Evolutionary conservation across 73 alveolate genomes (phyloP).

Genomic region (Tetrahymena malaccensis): DNA sequence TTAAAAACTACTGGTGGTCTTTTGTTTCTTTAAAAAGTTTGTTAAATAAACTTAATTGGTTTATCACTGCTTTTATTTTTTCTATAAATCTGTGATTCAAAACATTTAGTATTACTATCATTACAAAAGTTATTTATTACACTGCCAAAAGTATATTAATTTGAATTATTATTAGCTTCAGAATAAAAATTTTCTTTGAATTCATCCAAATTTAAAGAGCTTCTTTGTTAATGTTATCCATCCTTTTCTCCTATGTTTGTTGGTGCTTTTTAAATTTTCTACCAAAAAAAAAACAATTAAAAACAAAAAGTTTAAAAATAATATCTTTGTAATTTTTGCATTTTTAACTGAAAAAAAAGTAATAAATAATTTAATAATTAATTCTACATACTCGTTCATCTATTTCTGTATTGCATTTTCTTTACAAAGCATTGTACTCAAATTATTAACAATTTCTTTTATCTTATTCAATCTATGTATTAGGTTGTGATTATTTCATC

Average conservation of each 20-base stretch:
- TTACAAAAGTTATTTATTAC: neutral
- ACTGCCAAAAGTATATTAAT: neutral
- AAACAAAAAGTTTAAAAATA: neutral
- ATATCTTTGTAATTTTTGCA: too few species aligned
- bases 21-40: neutral
- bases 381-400: neutral
- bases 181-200: neutral
- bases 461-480: too few species aligned
- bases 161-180: neutral
- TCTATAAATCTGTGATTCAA: neutral
- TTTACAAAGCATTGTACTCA: neutral
- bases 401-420: neutral
- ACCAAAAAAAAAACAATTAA: neutral
- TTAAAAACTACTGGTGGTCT: neutral
- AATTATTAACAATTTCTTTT: too few species aligned
- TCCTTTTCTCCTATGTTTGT: neutral
- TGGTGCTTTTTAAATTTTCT: neutral
- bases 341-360: neutral
- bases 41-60: neutral
- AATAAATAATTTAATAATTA: too few species aligned
- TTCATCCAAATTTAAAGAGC: neutral
- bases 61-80: neutral
- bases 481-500: too few species aligned
- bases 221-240: neutral
- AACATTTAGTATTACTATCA: neutral